Evolutionary conservation across 345 rosid genomes (phyloP).

Genomic region (Syzygium aromaticum): DNA sequence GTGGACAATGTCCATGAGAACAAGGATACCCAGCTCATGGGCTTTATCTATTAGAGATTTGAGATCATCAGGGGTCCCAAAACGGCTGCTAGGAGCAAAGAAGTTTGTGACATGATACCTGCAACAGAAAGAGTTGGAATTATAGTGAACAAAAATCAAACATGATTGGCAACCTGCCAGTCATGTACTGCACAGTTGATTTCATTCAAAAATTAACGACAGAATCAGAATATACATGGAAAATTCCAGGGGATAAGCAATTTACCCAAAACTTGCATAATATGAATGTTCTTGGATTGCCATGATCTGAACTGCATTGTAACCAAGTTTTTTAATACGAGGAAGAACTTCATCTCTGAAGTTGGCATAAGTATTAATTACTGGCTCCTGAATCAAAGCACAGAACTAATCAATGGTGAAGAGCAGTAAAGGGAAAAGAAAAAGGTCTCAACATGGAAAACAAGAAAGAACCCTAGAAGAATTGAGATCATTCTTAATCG

Average conservation of each 20-base stretch:
- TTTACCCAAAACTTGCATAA: constrained; percentile 96
- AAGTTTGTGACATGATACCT: constrained; percentile 96
- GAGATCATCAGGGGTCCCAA: constrained; percentile 95
- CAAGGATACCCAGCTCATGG: constrained; percentile 88
- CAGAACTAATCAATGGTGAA: constrained; percentile 1
- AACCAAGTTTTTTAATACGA: constrained; percentile 86
- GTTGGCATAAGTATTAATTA: constrained; percentile 72
- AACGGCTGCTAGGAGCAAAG: constrained; percentile 96
- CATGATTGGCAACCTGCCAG: background rate
- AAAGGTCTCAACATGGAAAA: background rate
- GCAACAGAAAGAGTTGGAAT: constrained; percentile 21
- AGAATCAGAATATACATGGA: background rate
- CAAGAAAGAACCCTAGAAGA: background rate
- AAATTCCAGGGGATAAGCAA: background rate
- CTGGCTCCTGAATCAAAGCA: constrained; percentile 62
- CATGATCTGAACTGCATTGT: constrained; percentile 97
- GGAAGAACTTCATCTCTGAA: constrained; percentile 97
- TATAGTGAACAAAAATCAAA: background rate
- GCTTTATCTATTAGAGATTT: constrained; percentile 93
- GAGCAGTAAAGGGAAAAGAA: background rate
- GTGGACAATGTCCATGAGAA: constrained; percentile 98
- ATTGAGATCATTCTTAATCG: background rate
- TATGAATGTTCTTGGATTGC: constrained; percentile 98
- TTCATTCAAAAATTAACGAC: background rate
- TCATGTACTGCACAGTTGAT: background rate